These are phyloP conservation scores for Endoconidiophora polonica DNA, from an alignment of 2,329 filamentous ascomycete species.

Conservation along the genomic window DNA sequence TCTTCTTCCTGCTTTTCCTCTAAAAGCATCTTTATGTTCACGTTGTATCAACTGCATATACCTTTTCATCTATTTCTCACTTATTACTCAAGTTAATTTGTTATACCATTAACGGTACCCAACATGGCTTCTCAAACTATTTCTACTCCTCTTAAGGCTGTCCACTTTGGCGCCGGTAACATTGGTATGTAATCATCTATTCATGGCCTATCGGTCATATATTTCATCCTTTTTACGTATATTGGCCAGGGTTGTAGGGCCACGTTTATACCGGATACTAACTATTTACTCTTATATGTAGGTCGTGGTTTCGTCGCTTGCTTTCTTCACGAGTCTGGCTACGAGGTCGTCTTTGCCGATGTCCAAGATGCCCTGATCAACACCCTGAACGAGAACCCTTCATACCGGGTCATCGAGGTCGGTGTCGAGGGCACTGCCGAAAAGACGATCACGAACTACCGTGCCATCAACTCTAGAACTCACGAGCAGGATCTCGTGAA, in stretches of 20 bases:
- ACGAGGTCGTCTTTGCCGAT: slow-evolving; percentile 92
- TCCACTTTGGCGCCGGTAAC: slow-evolving; percentile 77
- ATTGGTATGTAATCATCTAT: slow-evolving; percentile 38
- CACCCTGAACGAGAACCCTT: slow-evolving; percentile 53
- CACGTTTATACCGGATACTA: slow-evolving; percentile 1
- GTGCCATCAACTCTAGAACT: slow-evolving; percentile 86
- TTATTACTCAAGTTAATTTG: neutral
- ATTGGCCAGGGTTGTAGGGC: neutral
- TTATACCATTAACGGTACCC: slow-evolving; percentile 16
- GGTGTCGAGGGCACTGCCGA: slow-evolving; percentile 65
- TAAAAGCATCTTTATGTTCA: slow-evolving; percentile 11
- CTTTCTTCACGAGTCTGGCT: slow-evolving; percentile 88
- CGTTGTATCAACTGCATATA: neutral
- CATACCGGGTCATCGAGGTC: slow-evolving; percentile 87
- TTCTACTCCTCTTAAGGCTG: slow-evolving; percentile 41
- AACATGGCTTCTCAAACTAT: slow-evolving; percentile 12
- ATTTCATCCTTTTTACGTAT: neutral
- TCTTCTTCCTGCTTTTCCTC: slow-evolving; percentile 1
- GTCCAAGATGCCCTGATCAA: slow-evolving; percentile 75
- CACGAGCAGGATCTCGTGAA: slow-evolving; percentile 66
- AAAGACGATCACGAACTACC: slow-evolving; percentile 85
- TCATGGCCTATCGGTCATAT: neutral
- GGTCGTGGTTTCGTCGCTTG: slow-evolving; percentile 71
- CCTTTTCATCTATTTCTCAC: neutral
- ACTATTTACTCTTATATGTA: slow-evolving; percentile 14